Conservation (phyloP, 345 rosid species). For the Hevea brasiliensis region DNA sequence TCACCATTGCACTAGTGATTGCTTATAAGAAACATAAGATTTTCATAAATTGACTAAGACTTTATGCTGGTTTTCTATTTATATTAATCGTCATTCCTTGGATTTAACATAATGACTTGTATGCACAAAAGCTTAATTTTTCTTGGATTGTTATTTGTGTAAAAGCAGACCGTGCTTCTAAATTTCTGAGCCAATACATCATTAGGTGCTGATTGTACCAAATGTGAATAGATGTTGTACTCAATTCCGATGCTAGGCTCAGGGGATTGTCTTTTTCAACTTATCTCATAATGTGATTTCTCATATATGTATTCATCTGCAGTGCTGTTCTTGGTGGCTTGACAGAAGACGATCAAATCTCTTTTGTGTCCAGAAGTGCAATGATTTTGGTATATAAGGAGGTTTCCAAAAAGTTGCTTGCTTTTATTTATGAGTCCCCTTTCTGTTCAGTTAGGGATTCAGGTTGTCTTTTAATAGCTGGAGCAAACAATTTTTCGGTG, state of each 20-base stretch:
- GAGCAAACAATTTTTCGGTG: slow-evolving; percentile 28
- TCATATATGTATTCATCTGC: slow-evolving; percentile 36
- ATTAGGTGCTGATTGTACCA: background rate
- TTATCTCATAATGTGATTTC: slow-evolving; percentile 14
- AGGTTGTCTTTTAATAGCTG: slow-evolving; percentile 39
- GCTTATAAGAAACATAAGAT: background rate
- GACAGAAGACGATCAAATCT: slow-evolving; percentile 41
- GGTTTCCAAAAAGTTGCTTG: slow-evolving; percentile 48
- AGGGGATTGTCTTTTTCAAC: background rate
- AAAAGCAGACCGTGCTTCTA: background rate
- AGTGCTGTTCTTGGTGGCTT: slow-evolving; percentile 84
- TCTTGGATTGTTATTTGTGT: background rate
- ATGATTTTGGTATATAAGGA: slow-evolving; percentile 47
- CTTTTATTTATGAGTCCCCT: slow-evolving; percentile 59
- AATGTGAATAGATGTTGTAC: background rate
- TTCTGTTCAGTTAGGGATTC: slow-evolving; percentile 58
- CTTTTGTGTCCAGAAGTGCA: slow-evolving; percentile 59
- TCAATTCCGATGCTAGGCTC: background rate
- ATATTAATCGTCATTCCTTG: background rate
- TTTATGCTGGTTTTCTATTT: background rate
- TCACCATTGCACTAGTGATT: background rate
- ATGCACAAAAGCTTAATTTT: background rate
- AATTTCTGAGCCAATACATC: background rate
- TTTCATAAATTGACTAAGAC: background rate
- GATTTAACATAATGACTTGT: background rate